A percentile compares a stretch with the other conserved stretches of the same genome.
phyloP scores from a whole-genome alignment of 2,329 filamentous ascomycete species.

The Fusarium sp. region DNA sequence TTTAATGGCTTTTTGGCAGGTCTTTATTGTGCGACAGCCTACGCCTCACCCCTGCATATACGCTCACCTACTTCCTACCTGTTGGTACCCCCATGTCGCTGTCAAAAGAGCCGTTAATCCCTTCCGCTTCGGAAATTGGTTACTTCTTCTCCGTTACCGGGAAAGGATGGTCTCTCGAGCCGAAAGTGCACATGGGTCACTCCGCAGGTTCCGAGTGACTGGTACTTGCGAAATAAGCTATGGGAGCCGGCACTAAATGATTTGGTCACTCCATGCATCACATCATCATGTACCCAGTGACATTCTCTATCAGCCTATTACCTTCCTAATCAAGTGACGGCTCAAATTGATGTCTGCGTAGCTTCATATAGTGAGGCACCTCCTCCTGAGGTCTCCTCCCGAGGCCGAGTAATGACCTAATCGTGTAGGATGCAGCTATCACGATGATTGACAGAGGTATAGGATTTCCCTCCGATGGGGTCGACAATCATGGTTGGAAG shows the following conservation, averaged over 20 bases:
- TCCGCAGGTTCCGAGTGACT: not conserved
- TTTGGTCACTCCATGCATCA: not conserved
- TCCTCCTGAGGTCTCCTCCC: no score
- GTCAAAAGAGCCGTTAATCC: not conserved
- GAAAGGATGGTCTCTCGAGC: not conserved
- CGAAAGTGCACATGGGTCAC: not conserved
- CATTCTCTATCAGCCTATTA: not conserved
- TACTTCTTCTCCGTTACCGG: not conserved
- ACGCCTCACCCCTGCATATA: slow-evolving; percentile 6
- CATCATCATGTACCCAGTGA: not conserved
- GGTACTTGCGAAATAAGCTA: not conserved
- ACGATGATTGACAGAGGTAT: slow-evolving; percentile 1
- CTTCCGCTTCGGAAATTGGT: not conserved
- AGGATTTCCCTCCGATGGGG: not conserved
- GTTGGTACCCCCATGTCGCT: not conserved
- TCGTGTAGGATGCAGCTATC: not conserved
- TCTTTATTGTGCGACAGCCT: not conserved
- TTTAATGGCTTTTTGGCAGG: no score
- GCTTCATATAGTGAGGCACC: not conserved
- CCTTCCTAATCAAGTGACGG: no score
- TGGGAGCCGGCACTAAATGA: not conserved
- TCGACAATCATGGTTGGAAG: slow-evolving; percentile 3
- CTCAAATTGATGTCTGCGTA: no score
- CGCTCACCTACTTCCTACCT: not conserved
- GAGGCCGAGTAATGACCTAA: not conserved